Base-by-base conservation (phyloP, 352 stramenopile genomes). In the Pythium phragmitis region DNA sequence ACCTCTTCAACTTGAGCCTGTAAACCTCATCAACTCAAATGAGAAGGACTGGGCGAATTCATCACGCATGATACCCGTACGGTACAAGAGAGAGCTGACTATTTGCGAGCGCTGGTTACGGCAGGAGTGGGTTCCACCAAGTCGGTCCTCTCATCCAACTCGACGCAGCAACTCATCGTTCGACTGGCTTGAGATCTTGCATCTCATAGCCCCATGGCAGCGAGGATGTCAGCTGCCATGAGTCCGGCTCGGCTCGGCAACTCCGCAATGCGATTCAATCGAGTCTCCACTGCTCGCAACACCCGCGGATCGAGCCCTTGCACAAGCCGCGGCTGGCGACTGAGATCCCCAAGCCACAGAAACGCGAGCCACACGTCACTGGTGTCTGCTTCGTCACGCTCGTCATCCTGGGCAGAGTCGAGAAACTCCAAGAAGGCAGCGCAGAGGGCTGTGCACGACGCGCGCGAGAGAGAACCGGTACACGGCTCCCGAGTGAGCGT, bases 401-500 rank as follows among this genome's bases (percentile, higher is more conserved):
- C 33, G 16, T 17, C 37, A 17, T 58, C 63, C 3, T 58, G 23
- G 11, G 12, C 7, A 13, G 16, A 12, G 8, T 85, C 72, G 9
- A 88, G 55, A 23, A 88, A 57, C n/a, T 74, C 65, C 14, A 88
- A 63, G 33, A 88, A 82, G 1, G 79, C 75, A 19, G 75, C 77
- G 54, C 77, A 90, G 7, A 90, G 33, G 12, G 81, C 79, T 17
- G 73, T 80, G n/a, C 70, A 56, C 2, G 72, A 66, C 3, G 70
- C 59, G 34, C 37, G 58, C 0, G 76, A 84, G 16, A 89, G 66
- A 7, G 23, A 49, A n/a, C 53, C 16, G 63, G 79, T 74, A 21
- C 70, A 77, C 26, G 75, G 75, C 30, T 60, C 64, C 4, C 64
- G 49, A 17, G 80, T 50, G 17, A 72, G 52, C 0, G 49, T 46